A percentile compares a stretch with the other conserved stretches of the same genome.
Evolutionary conservation across 768 basidiomycete species (phyloP).

Genomic region (Leccinum barrowsii): DNA sequence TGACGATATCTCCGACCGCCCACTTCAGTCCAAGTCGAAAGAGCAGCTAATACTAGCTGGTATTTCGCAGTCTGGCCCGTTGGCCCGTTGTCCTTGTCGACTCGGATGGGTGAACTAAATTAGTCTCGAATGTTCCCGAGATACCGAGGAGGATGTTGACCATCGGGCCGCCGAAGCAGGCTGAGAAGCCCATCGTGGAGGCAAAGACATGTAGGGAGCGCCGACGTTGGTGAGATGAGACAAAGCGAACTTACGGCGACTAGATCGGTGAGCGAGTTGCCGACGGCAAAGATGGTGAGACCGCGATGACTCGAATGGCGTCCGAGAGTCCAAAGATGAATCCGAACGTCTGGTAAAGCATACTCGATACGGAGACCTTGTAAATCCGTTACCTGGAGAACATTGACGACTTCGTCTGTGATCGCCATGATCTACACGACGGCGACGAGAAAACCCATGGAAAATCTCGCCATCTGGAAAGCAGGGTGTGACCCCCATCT

Average conservation of each 20-base stretch:
- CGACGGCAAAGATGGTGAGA: conserved; percentile 92
- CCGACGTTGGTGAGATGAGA: not conserved
- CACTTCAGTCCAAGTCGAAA: too few species aligned
- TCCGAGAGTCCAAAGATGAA: conserved; percentile 94
- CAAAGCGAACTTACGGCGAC: conserved; percentile 63
- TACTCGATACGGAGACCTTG: not conserved
- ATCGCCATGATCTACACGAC: conserved; percentile 99
- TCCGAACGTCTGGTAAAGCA: conserved; percentile 69
- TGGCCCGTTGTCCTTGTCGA: too few species aligned
- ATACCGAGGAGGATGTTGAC: conserved; percentile 89
- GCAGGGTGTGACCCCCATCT: conserved; percentile 54
- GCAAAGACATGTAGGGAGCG: conserved; percentile 59
- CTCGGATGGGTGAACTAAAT: too few species aligned
- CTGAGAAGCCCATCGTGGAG: conserved; percentile 93
- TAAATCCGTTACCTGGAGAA: conserved; percentile 63
- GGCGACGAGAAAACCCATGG: conserved; percentile 86
- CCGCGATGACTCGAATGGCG: conserved; percentile 75
- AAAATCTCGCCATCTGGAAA: conserved; percentile 70
- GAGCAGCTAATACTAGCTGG: too few species aligned
- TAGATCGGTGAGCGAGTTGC: conserved; percentile 93
- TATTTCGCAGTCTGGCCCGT: too few species aligned
- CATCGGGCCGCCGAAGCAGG: conserved; percentile 93
- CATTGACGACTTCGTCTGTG: conserved; percentile 91
- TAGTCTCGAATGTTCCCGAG: conserved; percentile 47
- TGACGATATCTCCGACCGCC: too few species aligned